These are phyloP conservation scores for Solanum lycopersicoides DNA, from an alignment of 257 asterid genomes.

Conservation along the genomic window DNA sequence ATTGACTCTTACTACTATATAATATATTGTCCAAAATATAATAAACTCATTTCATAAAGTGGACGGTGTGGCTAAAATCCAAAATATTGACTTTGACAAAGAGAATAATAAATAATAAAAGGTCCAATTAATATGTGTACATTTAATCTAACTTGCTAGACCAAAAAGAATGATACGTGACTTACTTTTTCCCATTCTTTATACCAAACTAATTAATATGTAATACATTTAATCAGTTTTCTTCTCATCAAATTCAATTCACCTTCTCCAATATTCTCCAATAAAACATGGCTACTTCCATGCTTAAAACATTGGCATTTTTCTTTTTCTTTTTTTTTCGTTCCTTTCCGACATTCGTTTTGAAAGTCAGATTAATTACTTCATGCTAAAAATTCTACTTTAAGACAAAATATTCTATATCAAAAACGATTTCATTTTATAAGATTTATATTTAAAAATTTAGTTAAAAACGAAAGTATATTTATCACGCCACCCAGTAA, in stretches of 20 bases:
- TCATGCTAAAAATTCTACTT: too few relatives aligned
- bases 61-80: neutral
- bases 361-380: too few relatives aligned
- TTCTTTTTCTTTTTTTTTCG: too few relatives aligned
- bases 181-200: neutral
- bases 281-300: too few relatives aligned
- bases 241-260: neutral
- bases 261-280: neutral
- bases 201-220: neutral
- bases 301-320: neutral
- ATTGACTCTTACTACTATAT: neutral
- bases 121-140: neutral
- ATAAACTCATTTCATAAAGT: neutral
- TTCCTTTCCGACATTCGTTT: too few relatives aligned
- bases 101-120: neutral
- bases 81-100: neutral
- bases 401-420: too few relatives aligned
- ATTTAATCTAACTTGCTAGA: neutral
- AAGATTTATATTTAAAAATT: fast-evolving
- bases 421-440: too few relatives aligned
- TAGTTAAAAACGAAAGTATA: too few relatives aligned
- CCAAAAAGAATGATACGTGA: neutral
- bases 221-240: neutral
- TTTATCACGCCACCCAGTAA: too few relatives aligned
- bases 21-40: neutral